Evolutionary conservation across 805 yeast genomes (phyloP).

Genomic region (Saccharomycopsis malanga): DNA sequence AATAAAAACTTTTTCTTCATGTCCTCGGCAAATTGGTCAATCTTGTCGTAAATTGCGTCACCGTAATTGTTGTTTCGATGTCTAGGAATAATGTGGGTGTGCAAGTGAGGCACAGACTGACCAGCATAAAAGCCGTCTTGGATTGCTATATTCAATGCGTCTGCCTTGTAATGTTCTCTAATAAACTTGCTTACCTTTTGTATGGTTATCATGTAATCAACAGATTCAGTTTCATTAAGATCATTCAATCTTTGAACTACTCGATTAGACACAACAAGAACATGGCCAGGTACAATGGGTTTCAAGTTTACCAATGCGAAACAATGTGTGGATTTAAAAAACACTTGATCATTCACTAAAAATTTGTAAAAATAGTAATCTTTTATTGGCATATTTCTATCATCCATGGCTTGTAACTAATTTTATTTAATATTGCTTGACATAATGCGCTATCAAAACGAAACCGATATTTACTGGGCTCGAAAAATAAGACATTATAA

Average conservation of each 20-base stretch:
- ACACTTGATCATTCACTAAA: slow-evolving; percentile 51
- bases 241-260: slow-evolving; percentile 60
- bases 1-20: slow-evolving; percentile 28
- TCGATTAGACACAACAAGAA: slow-evolving; percentile 78
- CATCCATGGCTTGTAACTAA: too few species aligned
- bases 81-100: slow-evolving; percentile 90
- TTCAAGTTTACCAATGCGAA: slow-evolving; percentile 86
- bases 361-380: slow-evolving; percentile 40
- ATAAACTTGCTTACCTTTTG: slow-evolving; percentile 67
- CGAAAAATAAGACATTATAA: too few species aligned
- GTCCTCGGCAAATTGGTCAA: slow-evolving; percentile 54
- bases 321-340: slow-evolving; percentile 52
- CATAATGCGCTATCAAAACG: too few species aligned
- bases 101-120: slow-evolving; percentile 92
- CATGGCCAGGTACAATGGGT: slow-evolving; percentile 91
- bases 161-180: slow-evolving; percentile 62
- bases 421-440: too few species aligned
- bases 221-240: slow-evolving; percentile 60
- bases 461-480: too few species aligned
- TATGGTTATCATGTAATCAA: slow-evolving; percentile 71
- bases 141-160: slow-evolving; percentile 80
- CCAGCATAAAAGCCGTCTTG: slow-evolving; percentile 98
- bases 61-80: slow-evolving; percentile 50
- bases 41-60: slow-evolving; percentile 62
- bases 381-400: neutral